A percentile compares a stretch with the other conserved stretches of the same genome.
phyloP scores from a whole-genome alignment of 2,329 filamentous ascomycete genomes.

The Pseudocercospora cruenta region DNA sequence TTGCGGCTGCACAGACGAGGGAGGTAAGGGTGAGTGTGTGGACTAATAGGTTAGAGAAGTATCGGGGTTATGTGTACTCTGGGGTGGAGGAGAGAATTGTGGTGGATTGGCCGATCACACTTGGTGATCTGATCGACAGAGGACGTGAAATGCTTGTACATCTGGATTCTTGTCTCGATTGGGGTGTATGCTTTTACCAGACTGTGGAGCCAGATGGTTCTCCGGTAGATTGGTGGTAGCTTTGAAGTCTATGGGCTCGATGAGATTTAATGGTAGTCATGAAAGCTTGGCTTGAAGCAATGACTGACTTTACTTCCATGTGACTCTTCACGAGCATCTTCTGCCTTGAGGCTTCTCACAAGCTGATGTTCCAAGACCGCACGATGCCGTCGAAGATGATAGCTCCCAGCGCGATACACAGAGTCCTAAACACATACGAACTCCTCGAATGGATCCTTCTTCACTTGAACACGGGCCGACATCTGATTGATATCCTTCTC shows the following conservation, averaged over 20 bases:
- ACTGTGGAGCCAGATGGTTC: background rate
- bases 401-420: background rate
- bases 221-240: background rate
- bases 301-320: too few relatives aligned
- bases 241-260: background rate
- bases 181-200: too few relatives aligned
- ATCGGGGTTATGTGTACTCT: too few relatives aligned
- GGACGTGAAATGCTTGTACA: background rate
- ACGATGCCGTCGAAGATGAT: background rate
- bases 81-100: too few relatives aligned
- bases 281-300: too few relatives aligned
- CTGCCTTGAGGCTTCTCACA: background rate
- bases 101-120: too few relatives aligned
- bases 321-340: background rate
- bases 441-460: background rate
- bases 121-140: background rate
- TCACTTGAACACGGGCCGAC: background rate
- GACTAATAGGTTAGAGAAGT: too few relatives aligned
- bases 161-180: background rate
- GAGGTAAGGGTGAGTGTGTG: too few relatives aligned
- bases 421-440: background rate
- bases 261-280: background rate
- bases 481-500: background rate
- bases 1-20: too few relatives aligned
- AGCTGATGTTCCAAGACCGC: background rate